Evolutionary conservation across 2,329 filamentous ascomycete species (phyloP).

Genomic region (Penicillium sp.): DNA sequence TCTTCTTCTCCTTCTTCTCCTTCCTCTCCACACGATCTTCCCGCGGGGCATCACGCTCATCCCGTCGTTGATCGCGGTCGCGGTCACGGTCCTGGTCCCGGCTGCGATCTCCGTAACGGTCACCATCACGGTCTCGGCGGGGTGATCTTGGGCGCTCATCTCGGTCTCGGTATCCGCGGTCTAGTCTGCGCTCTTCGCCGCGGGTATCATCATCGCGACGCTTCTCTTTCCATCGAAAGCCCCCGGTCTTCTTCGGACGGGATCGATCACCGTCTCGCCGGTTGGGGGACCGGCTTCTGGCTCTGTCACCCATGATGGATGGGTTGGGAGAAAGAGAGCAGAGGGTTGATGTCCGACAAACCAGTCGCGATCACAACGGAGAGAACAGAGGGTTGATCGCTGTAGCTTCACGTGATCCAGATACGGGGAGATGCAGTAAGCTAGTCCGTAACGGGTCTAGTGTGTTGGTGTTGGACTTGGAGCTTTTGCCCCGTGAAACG

Average conservation of each 20-base stretch:
- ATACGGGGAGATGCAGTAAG: background rate
- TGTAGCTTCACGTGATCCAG: slow-evolving; percentile 1
- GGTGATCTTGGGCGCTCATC: slow-evolving; percentile 37
- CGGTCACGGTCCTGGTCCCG: slow-evolving; percentile 48
- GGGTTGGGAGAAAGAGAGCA: slow-evolving; percentile 8
- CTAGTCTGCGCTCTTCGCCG: slow-evolving; percentile 49
- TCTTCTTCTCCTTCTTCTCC: slow-evolving; percentile 38
- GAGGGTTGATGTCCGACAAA: slow-evolving; percentile 18
- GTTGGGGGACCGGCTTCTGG: slow-evolving; percentile 46
- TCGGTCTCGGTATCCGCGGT: slow-evolving; percentile 53
- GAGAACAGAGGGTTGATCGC: background rate
- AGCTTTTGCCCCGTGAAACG: slow-evolving; percentile 1
- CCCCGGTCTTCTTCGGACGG: slow-evolving; percentile 41
- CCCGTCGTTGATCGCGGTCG: slow-evolving; percentile 47
- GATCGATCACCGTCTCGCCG: slow-evolving; percentile 38
- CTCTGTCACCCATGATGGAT: slow-evolving; percentile 35
- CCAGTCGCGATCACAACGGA: slow-evolving; percentile 9
- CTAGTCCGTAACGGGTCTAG: slow-evolving; percentile 11
- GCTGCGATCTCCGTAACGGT: slow-evolving; percentile 26
- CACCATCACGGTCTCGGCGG: slow-evolving; percentile 37
- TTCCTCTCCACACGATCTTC: slow-evolving; percentile 44
- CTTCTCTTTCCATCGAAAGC: slow-evolving; percentile 52
- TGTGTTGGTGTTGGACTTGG: background rate
- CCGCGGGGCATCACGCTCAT: slow-evolving; percentile 27
- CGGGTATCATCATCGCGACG: slow-evolving; percentile 49